Evolutionary conservation across 257 asterid genomes (phyloP), one percentile per base, ranked within the genome.

Genomic region (Rhazya stricta): DNA sequence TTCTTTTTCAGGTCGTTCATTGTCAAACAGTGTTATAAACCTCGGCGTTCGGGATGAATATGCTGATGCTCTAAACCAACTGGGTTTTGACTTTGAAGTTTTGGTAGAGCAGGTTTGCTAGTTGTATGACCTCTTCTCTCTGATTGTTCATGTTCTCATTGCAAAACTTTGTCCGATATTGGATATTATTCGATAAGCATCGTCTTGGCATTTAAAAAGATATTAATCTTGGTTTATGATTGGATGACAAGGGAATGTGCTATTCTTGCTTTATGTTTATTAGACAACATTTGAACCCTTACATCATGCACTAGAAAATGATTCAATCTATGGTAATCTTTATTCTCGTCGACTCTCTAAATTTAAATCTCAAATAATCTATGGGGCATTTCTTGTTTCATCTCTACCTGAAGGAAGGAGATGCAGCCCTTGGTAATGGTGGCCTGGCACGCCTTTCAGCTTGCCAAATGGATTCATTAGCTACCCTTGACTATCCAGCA

Each of bases 361-460:
- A 11, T 71, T 60, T 39, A 56, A 32, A 25, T 57, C 18, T 46
- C 51, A 39, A 45, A 36, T 75, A 16, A 32, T 66, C 77, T 43
- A 25, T 74, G 67, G 25, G 51, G n/a, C 37, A 41, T 61, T 65
- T 65, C 43, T 61, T 74, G 73, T 57, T 71, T 62, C 43, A 18
- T 3, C 30, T 69, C 69, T 72, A 30, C 62, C 48, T 71, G 54
- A 79, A 81, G 86, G 89, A 83, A 81, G 89, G 88, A 76, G 89
- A 86, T 83, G 86, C 89, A 61, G 88, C 89, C 53, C 85, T 86
- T 53, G 89, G 88, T 60, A 86, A 86, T 76, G 87, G 89, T 68
- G 89, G 89, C 58, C 81, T 86, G 74, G 89, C 89, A 67, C 84
- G 88, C 61, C 85, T 86, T 72, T 81, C 88, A 70, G 88, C 89